Conservation (phyloP, 1,284 basidiomycete genomes). For the Heterobasidion occidentale region DNA sequence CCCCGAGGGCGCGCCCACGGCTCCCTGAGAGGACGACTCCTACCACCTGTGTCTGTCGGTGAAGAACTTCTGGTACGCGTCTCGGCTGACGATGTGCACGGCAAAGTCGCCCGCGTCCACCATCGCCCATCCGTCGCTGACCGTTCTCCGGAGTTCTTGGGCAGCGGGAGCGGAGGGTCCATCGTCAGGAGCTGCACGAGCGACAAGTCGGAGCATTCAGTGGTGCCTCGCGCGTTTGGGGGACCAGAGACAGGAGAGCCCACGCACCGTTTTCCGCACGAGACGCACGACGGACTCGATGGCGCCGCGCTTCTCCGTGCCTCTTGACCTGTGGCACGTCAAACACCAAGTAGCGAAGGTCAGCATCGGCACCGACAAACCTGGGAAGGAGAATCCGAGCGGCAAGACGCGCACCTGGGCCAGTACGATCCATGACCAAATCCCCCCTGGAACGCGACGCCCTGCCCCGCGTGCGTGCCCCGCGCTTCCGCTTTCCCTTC, state of each 20-base stretch:
- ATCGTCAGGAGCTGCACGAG: constrained; percentile 39
- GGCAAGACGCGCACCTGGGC: constrained; percentile 43
- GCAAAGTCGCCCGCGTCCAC: constrained; percentile 72
- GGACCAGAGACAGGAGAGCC: background rate
- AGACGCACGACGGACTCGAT: constrained; percentile 64
- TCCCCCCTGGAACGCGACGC: constrained; percentile 42
- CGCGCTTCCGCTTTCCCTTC: constrained; percentile 56
- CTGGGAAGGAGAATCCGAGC: too few relatives aligned
- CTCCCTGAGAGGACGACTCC: constrained; percentile 5
- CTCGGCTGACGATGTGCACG: constrained; percentile 61
- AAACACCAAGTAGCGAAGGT: background rate
- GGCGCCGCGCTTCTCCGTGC: constrained; percentile 68
- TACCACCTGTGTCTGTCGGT: constrained; percentile 26
- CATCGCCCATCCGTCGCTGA: constrained; percentile 72
- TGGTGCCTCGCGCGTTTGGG: too few relatives aligned
- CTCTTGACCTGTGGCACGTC: constrained; percentile 51
- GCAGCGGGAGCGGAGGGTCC: constrained; percentile 48
- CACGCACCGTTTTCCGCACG: constrained; percentile 56
- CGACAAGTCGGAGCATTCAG: too few relatives aligned
- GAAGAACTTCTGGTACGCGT: constrained; percentile 61
- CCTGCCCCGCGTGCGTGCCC: constrained; percentile 61
- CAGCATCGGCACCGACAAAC: background rate
- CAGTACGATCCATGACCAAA: constrained; percentile 70
- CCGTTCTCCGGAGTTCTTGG: constrained; percentile 52
- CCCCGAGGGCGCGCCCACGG: background rate